phyloP scores from a whole-genome alignment of 257 asterid genomes.

The Solanum sitiens region DNA sequence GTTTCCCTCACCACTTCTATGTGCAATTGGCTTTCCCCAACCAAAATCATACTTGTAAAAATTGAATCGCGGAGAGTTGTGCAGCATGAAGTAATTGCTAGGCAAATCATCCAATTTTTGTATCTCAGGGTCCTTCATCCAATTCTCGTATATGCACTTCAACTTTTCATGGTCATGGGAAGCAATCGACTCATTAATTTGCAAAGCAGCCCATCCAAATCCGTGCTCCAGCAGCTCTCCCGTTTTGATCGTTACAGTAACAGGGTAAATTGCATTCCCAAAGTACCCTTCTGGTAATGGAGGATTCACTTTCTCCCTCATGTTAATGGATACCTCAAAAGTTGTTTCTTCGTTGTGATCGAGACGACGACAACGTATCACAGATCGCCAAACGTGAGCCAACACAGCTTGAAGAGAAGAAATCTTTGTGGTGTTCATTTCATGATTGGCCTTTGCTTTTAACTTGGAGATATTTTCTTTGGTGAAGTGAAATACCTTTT shows the following conservation, averaged over 20 bases:
- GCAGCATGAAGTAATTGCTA: neutral
- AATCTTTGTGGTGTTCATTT: conserved; percentile 7
- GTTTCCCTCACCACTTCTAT: conserved; percentile 29
- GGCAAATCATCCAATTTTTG: conserved; percentile 7
- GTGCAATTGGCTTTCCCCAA: conserved; percentile 43
- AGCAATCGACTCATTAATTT: conserved; percentile 14
- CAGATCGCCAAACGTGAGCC: conserved; percentile 38
- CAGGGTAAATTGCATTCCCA: conserved; percentile 15
- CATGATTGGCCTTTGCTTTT: conserved; percentile 26
- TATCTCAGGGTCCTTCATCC: neutral
- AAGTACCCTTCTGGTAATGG: conserved; percentile 24
- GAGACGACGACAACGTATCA: conserved; percentile 12
- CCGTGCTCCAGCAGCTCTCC: neutral
- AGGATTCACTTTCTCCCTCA: conserved; percentile 18
- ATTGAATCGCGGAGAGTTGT: conserved; percentile 31
- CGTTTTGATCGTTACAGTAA: neutral
- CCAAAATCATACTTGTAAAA: conserved; percentile 50
- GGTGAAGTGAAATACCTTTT: conserved; percentile 22
- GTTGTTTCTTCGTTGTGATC: neutral
- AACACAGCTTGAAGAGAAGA: conserved; percentile 39
- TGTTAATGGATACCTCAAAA: neutral
- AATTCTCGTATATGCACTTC: neutral
- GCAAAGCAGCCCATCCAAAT: conserved; percentile 12
- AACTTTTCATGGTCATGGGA: conserved; percentile 6
- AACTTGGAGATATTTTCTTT: conserved; percentile 11